Percentiles rank a stretch among this genome's conserved stretches.
phyloP scores from a whole-genome alignment of 75 land plant genomes.

The Picea glauca region DNA sequence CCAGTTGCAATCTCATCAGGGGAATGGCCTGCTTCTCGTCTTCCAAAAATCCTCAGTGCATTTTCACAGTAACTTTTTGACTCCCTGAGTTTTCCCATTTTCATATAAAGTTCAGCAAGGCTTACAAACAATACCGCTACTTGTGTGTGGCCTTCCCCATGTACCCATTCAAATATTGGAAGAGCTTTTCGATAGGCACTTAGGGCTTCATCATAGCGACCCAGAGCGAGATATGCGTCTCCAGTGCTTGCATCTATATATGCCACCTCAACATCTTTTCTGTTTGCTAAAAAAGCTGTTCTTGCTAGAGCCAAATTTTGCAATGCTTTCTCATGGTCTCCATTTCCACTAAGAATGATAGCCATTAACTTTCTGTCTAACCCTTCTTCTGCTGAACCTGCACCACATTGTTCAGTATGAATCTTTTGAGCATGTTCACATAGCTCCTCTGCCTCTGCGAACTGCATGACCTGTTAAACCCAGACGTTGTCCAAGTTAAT shows the following conservation, averaged over 20 bases:
- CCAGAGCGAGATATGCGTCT: slow-evolving; percentile 14
- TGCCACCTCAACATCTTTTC: too few relatives aligned
- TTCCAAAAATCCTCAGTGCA: slow-evolving; percentile 30
- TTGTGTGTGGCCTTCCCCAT: slow-evolving; percentile 22
- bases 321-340: slow-evolving; percentile 31
- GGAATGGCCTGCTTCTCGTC: slow-evolving; percentile 15
- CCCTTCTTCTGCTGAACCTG: slow-evolving; percentile 31
- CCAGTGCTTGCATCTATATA: slow-evolving; percentile 30
- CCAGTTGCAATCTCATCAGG: slow-evolving; percentile 29
- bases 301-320: slow-evolving; percentile 20
- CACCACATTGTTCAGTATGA: slow-evolving; percentile 18
- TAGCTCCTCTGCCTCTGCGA: slow-evolving; percentile 30
- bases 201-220: slow-evolving; percentile 28
- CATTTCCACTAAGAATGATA: slow-evolving; percentile 29
- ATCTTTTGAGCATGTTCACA: slow-evolving; percentile 26
- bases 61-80: slow-evolving; percentile 30
- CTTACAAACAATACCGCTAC: slow-evolving; percentile 34
- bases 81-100: slow-evolving; percentile 19
- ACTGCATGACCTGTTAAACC: slow-evolving; percentile 52
- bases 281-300: too few relatives aligned
- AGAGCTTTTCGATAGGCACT: slow-evolving; percentile 32
- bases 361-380: slow-evolving; percentile 32
- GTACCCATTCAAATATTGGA: slow-evolving; percentile 20
- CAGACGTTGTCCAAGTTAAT: slow-evolving; percentile 40
- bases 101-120: slow-evolving; percentile 30